Conservation (phyloP, 345 rosid species). For the Gossypium sturtianum region DNA sequence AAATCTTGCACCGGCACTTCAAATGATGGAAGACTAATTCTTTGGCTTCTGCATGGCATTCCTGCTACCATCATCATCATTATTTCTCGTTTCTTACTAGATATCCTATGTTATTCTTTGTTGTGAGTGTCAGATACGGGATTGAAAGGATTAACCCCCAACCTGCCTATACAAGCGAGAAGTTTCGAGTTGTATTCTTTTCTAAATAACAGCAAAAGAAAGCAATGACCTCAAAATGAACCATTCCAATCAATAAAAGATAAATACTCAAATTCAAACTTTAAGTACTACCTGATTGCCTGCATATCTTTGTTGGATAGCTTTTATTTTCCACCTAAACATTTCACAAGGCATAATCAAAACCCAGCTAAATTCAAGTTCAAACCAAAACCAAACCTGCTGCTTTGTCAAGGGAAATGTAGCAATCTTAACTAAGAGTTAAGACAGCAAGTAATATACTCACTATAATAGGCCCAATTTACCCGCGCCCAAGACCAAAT, state of each 20-base stretch:
- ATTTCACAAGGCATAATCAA: neutral
- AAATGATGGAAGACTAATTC: too few species aligned
- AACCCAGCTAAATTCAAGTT: neutral
- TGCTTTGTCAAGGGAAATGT: conserved; percentile 87
- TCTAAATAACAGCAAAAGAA: conserved; percentile 33
- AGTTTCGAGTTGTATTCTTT: conserved; percentile 96
- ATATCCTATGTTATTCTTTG: too few species aligned
- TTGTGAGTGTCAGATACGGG: too few species aligned
- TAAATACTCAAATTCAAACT: neutral
- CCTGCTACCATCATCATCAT: too few species aligned
- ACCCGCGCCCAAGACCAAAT: too few species aligned
- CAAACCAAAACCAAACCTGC: conserved; percentile 42
- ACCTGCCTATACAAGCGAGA: conserved; percentile 84
- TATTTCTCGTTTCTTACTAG: too few species aligned
- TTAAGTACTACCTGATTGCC: conserved; percentile 67
- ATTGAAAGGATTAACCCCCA: conserved; percentile 40
- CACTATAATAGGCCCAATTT: too few species aligned
- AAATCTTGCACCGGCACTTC: too few species aligned
- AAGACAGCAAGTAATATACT: conserved; percentile 64
- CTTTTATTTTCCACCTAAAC: conserved; percentile 87
- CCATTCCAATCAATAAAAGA: neutral
- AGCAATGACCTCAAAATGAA: conserved; percentile 2
- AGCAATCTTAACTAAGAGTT: conserved; percentile 67
- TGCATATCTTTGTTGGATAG: conserved; percentile 94
- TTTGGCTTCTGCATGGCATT: too few species aligned